Base-by-base conservation (phyloP, 805 yeast species). In the Saccharomycopsis guyanensis region DNA sequence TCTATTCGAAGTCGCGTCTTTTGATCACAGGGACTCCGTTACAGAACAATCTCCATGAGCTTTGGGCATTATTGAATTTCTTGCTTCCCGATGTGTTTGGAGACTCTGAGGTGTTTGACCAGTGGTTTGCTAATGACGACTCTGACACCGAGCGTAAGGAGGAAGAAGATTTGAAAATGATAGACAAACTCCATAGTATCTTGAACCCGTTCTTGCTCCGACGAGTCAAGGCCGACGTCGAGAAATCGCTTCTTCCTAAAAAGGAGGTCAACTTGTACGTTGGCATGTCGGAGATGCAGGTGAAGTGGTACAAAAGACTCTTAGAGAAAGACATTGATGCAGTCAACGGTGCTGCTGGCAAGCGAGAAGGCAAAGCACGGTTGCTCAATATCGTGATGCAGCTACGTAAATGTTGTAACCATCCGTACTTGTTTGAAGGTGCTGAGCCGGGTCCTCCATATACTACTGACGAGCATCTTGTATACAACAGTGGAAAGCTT, bases 391-490 rank as follows among this genome's bases (percentile, higher is more conserved):
- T 91, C 57, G 97, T 91, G 12, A 91, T 91, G 97, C 97, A 91
- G 64, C 70, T 91, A 53, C 74, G 97, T 58, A 91, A 91, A 63
- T 91, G 97, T 63, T 91, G 97, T 62, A 91, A 93, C 61, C 98
- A 93, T 65, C 97, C 97, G 0, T 91, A 93, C 63, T 67, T 91
- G 45, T 93, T 93, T 59, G 97, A 91, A 61, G 97, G 98, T n/a
- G 98, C 97, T 1, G 97, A 89, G 63, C 97, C 97, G 0, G 97
- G 97, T 7, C 97, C 97, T 1, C 97, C 97, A 1, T 91, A 72
- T 59, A 91, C 97, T 1, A 91, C 95, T 1, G 97, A 88, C 63
- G 97, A 89, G 62, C 97, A 91, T 65, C 71, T 91, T 53, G 81
- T 89, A n/a, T 80, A 57, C 67, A 91, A 91, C 60, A 74, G 95